phyloP scores from a whole-genome alignment of 2,329 filamentous ascomycete genomes.

The Trichoderma sp. region DNA sequence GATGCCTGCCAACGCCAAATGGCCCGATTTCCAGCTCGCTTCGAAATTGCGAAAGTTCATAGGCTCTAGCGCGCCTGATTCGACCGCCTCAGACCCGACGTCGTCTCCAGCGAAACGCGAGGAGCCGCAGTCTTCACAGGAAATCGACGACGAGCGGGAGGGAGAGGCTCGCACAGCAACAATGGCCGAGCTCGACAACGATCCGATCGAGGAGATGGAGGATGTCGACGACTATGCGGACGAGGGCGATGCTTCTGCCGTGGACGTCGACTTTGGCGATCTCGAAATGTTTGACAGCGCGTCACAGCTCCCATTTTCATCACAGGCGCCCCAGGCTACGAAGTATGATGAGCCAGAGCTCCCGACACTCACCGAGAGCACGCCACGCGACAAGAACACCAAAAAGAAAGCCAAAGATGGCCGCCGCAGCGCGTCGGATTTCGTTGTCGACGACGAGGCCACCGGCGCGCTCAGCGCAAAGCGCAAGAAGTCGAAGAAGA shows the following conservation, averaged over 20 bases:
- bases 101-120: slow-evolving; percentile 27
- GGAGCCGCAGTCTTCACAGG: slow-evolving; percentile 22
- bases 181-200: slow-evolving; percentile 35
- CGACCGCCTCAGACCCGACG: slow-evolving; percentile 31
- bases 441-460: slow-evolving; percentile 30
- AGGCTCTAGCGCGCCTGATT: slow-evolving; percentile 36
- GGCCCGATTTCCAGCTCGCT: slow-evolving; percentile 41
- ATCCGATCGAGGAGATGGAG: slow-evolving; percentile 35
- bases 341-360: slow-evolving; percentile 36
- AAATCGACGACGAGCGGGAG: slow-evolving; percentile 30
- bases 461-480: slow-evolving; percentile 34
- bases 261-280: slow-evolving; percentile 41
- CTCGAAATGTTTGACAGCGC: slow-evolving; percentile 46
- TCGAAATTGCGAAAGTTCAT: slow-evolving; percentile 39
- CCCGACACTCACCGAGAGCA: slow-evolving; percentile 33
- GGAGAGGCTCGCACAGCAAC: slow-evolving; percentile 27
- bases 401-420: slow-evolving; percentile 35
- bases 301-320: slow-evolving; percentile 38
- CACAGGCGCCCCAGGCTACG: slow-evolving; percentile 39
- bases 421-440: slow-evolving; percentile 19
- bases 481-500: slow-evolving; percentile 37
- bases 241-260: slow-evolving; percentile 31
- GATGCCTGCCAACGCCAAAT: slow-evolving; percentile 40
- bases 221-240: slow-evolving; percentile 36
- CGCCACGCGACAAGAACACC: slow-evolving; percentile 41